A percentile compares a stretch with the other conserved stretches of the same genome.
phyloP scores from a whole-genome alignment of 2,329 filamentous ascomycete genomes.

The Aureobasidium musti region DNA sequence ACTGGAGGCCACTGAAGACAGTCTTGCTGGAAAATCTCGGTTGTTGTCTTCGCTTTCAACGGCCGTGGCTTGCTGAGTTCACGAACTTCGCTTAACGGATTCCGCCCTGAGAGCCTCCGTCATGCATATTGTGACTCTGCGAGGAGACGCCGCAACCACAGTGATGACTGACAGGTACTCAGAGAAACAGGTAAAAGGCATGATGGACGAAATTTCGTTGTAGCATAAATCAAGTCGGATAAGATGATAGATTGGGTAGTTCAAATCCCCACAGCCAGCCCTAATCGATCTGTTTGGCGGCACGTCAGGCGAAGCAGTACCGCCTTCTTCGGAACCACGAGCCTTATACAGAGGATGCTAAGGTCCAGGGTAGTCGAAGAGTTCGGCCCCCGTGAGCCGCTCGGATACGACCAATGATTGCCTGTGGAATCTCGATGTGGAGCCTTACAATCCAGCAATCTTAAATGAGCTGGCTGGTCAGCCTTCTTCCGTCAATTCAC shows the following conservation, averaged over 20 bases:
- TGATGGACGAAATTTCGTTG: not conserved
- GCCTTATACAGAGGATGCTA: not conserved
- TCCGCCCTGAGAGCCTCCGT: not conserved
- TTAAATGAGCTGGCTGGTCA: not conserved
- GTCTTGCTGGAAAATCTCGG: not conserved
- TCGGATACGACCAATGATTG: not conserved
- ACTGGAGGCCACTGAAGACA: not conserved
- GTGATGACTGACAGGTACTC: not conserved
- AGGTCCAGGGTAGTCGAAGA: not conserved
- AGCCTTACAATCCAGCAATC: not conserved
- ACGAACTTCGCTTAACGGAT: not conserved
- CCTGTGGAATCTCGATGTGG: not conserved
- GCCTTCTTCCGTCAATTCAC: not conserved
- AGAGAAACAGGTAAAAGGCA: not conserved
- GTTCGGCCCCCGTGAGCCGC: not conserved
- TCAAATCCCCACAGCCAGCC: not conserved
- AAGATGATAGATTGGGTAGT: not conserved
- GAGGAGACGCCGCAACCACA: not conserved
- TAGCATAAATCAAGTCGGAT: not conserved
- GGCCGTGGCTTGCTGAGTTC: slow-evolving; percentile 17
- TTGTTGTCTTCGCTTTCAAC: not conserved
- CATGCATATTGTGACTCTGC: not conserved
- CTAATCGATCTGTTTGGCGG: not conserved
- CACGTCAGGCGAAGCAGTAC: not conserved
- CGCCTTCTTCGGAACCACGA: not conserved